Evolutionary conservation across 1,284 basidiomycete genomes (phyloP).

Genomic region (Hymenochaete sp.): DNA sequence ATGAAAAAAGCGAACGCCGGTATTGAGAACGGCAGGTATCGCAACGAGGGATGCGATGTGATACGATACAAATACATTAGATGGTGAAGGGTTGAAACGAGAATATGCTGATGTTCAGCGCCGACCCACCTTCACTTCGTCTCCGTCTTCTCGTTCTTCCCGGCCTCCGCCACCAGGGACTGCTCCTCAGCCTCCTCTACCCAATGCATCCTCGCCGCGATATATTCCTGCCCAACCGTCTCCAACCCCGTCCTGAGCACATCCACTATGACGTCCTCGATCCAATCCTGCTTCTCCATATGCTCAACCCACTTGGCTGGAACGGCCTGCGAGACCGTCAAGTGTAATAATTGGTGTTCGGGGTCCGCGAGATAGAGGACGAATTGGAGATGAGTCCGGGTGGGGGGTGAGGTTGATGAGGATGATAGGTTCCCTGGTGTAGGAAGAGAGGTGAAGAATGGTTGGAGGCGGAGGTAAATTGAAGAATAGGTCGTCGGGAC

Average conservation of each 20-base stretch:
- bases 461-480: conserved; percentile 91
- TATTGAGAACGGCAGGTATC: too few relatives aligned
- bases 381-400: conserved; percentile 68
- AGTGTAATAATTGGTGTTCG: conserved; percentile 64
- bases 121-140: too few relatives aligned
- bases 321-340: conserved; percentile 73
- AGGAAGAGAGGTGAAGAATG: conserved; percentile 59
- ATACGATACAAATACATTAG: background rate
- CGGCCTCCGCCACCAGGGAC: conserved; percentile 21
- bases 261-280: conserved; percentile 87
- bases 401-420: conserved; percentile 20
- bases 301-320: conserved; percentile 77
- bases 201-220: conserved; percentile 78
- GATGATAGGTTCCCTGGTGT: conserved; percentile 25
- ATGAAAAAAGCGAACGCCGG: too few relatives aligned
- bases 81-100: too few relatives aligned
- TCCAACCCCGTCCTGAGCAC: conserved; percentile 74
- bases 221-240: conserved; percentile 81
- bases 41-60: too few relatives aligned
- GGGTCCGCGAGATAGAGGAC: conserved; percentile 79
- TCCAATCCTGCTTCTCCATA: conserved; percentile 92
- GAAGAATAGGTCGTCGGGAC: conserved; percentile 84
- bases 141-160: conserved; percentile 12
- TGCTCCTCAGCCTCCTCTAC: conserved; percentile 25
- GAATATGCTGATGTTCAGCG: too few relatives aligned